A percentile compares a stretch with the other conserved stretches of the same genome.
phyloP scores from a whole-genome alignment of 257 asterid species.

The Leptodermis oblonga region DNA sequence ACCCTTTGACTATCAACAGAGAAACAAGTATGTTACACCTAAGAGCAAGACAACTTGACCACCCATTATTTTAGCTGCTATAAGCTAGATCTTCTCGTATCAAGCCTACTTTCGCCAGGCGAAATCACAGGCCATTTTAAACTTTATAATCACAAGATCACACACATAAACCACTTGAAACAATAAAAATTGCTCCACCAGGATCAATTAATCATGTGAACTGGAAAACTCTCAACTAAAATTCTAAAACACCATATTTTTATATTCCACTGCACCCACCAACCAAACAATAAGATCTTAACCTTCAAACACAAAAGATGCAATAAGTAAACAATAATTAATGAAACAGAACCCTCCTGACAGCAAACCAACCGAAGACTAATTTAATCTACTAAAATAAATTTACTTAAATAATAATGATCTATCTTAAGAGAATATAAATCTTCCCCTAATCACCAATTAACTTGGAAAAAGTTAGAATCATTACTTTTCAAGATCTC shows the following conservation, averaged over 20 bases:
- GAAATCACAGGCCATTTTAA: background rate
- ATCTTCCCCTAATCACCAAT: no score
- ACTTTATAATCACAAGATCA: background rate
- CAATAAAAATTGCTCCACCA: background rate
- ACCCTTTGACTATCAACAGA: background rate
- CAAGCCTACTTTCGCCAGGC: background rate
- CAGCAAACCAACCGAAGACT: background rate
- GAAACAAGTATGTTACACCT: background rate
- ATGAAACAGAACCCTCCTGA: no score
- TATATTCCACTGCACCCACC: background rate
- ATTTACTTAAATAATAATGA: no score
- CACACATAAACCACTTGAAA: background rate
- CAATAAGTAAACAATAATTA: background rate
- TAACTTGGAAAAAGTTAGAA: background rate
- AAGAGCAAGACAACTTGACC: no score
- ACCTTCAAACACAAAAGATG: background rate
- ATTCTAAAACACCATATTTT: background rate
- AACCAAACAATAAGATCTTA: background rate
- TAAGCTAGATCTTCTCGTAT: background rate
- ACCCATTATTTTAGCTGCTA: no score
- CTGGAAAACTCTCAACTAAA: background rate
- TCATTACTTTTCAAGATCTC: slow-evolving; percentile 57
- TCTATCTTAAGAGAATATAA: no score
- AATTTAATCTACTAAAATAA: no score
- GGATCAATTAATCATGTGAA: background rate